Conservation (phyloP, 2,329 filamentous ascomycete species). For the Cercospora janseana region DNA sequence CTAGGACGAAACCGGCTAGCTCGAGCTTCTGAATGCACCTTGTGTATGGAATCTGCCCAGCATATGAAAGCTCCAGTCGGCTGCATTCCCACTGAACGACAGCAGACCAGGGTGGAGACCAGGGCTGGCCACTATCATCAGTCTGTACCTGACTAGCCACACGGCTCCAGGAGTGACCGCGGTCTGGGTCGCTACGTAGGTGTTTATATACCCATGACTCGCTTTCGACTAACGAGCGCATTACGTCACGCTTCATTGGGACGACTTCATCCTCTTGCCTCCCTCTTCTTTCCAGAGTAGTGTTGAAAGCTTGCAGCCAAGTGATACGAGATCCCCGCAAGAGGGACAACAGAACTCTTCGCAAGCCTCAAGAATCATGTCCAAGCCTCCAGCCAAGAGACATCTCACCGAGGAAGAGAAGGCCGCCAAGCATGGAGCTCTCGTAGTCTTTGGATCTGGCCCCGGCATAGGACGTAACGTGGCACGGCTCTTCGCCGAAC, state of each 20-base stretch:
- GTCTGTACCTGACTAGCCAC: neutral
- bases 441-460: slow-evolving; percentile 35
- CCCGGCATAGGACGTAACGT: slow-evolving; percentile 34
- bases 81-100: too few species aligned
- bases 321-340: neutral
- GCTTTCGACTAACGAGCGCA: neutral
- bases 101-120: too few species aligned
- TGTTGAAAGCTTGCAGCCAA: neutral
- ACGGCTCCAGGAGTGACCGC: neutral
- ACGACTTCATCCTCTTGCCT: neutral
- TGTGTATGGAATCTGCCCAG: too few species aligned
- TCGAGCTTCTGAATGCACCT: too few species aligned
- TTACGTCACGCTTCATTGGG: slow-evolving; percentile 9
- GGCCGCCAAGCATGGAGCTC: slow-evolving; percentile 23
- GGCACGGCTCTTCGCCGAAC: slow-evolving; percentile 31
- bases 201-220: slow-evolving; percentile 8
- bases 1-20: too few species aligned
- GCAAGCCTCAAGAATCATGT: slow-evolving; percentile 5
- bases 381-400: slow-evolving; percentile 12
- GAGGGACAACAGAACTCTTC: neutral
- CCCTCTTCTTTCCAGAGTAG: neutral
- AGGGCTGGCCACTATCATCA: neutral
- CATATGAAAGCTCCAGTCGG: too few species aligned
- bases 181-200: slow-evolving; percentile 7
- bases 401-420: slow-evolving; percentile 16